Evolutionary conservation across 495 filamentous ascomycete species (phyloP).

Genomic region (Trichoderma erinaceum): DNA sequence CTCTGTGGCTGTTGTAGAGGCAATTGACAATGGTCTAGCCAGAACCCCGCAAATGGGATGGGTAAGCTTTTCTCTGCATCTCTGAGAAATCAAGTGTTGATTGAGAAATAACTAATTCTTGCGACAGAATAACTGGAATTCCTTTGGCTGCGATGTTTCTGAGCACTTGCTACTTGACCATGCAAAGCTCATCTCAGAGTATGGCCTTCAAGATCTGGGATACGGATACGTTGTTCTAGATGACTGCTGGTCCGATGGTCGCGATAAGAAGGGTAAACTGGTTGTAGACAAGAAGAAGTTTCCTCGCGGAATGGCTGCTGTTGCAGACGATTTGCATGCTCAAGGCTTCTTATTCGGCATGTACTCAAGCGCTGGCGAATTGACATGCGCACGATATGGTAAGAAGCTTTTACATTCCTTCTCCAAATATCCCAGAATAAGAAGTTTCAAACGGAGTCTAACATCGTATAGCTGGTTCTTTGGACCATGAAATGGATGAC

Average conservation of each 20-base stretch:
- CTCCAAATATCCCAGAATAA: not conserved
- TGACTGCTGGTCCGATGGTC: conserved; percentile 47
- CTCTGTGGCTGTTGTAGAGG: not conserved
- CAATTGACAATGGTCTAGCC: not conserved
- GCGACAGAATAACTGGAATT: conserved; percentile 44
- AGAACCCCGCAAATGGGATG: conserved; percentile 12
- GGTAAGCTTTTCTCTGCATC: not conserved
- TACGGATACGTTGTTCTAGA: conserved; percentile 53
- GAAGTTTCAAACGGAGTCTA: not conserved
- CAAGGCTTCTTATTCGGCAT: conserved; percentile 56
- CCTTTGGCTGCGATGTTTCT: conserved; percentile 44
- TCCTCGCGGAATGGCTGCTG: conserved; percentile 50
- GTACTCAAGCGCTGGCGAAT: conserved; percentile 50
- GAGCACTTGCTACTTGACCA: conserved; percentile 42
- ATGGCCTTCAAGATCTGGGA: conserved; percentile 41
- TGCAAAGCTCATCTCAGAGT: conserved; percentile 28
- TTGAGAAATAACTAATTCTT: not conserved
- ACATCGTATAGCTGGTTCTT: conserved; percentile 29
- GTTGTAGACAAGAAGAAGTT: conserved; percentile 50
- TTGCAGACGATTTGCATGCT: conserved; percentile 48
- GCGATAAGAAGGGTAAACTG: conserved; percentile 32
- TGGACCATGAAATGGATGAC: conserved; percentile 32
- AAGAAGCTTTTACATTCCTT: not conserved
- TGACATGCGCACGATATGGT: conserved; percentile 53
- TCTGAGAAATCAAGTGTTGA: not conserved